Base-by-base conservation (phyloP, 164 flowering plant species). In the Annona squamosa region DNA sequence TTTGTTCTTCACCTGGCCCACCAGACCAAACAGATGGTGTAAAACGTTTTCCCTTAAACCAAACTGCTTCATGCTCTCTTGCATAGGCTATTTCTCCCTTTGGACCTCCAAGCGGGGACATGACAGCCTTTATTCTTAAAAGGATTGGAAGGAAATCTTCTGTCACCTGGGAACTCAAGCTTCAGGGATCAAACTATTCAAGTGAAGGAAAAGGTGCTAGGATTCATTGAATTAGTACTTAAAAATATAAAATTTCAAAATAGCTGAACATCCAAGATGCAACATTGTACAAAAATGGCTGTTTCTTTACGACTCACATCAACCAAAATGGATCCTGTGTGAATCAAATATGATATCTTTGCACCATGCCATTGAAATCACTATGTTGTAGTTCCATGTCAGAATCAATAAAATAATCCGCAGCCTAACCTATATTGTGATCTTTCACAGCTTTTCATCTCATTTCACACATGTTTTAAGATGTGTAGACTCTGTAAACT, bases 11-110 rank as follows among this genome's bases (percentile, higher is more conserved):
- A 65, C 98, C 97, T 69, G 89, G 87, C 44, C 96, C 88, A 48
- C 88, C 91, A 66, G 87, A 97, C 94, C 96, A 88, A 45, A 90
- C 87, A 76, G 87, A 26, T 57, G 98, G 96, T 41, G 79, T 66
- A 87, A 95, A 91, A 65, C 92, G 90, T 76, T 82, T 95, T 74
- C 99, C 99, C 75, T 90, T 95, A 73, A 95, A 95, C 99, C 99
- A 95, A 74, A 95, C 88, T 75, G 99, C 85, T 79, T 89, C 91
- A 83, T 95, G 97, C 75, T 95, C 99, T 66, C 92, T 86, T 67
- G 96, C 87, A 86, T 90, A 91, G 63, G 85, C 69, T 74, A 95
- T 86, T 74, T 93, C 98, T 64, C 98, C 99, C 83, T 82, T 95
- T 46, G 96, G 90, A 48, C 99, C 97, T 71, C 97, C 98, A 82